These are phyloP conservation scores for Gracilaria gracilis DNA, from an alignment of 23 red algal species.

Conservation along the genomic window DNA sequence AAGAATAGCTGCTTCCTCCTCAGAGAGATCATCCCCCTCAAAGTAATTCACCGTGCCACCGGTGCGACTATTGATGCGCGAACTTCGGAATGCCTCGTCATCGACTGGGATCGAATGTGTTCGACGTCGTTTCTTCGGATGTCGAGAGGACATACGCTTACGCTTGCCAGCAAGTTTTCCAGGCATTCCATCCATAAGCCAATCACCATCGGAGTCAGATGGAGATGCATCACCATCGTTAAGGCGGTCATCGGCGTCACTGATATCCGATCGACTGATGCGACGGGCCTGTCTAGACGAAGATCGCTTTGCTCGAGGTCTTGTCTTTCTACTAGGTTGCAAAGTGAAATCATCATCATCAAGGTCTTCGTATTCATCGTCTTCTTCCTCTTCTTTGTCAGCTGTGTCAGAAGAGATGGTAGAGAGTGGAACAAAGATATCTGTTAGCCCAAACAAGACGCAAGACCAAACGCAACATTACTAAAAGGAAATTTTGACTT, in stretches of 20 bases:
- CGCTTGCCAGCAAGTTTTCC: neutral
- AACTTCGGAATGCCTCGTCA: conserved; percentile 46
- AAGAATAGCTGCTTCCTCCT: conserved; percentile 32
- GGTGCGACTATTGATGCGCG: conserved; percentile 54
- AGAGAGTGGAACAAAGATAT: neutral
- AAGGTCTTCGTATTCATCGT: conserved; percentile 55
- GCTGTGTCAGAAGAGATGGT: neutral
- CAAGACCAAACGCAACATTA: neutral
- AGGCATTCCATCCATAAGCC: conserved; percentile 38
- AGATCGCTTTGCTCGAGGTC: conserved; percentile 24
- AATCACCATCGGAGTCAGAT: conserved; percentile 75
- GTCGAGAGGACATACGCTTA: neutral
- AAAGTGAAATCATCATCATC: conserved; percentile 74
- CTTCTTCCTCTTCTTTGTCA: conserved; percentile 56
- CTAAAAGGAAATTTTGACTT: conserved; percentile 18
- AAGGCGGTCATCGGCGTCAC: conserved; percentile 19
- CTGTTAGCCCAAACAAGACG: neutral
- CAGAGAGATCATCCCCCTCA: conserved; percentile 54
- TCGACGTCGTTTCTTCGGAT: conserved; percentile 48
- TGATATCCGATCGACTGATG: conserved; percentile 11
- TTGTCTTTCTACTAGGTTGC: conserved; percentile 15
- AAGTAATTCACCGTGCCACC: conserved; percentile 66
- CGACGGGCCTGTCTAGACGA: neutral
- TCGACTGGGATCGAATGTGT: conserved; percentile 25
- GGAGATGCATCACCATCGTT: conserved; percentile 26